Conservation (phyloP, 2,329 filamentous ascomycete species). For the Colletotrichum kahawae region DNA sequence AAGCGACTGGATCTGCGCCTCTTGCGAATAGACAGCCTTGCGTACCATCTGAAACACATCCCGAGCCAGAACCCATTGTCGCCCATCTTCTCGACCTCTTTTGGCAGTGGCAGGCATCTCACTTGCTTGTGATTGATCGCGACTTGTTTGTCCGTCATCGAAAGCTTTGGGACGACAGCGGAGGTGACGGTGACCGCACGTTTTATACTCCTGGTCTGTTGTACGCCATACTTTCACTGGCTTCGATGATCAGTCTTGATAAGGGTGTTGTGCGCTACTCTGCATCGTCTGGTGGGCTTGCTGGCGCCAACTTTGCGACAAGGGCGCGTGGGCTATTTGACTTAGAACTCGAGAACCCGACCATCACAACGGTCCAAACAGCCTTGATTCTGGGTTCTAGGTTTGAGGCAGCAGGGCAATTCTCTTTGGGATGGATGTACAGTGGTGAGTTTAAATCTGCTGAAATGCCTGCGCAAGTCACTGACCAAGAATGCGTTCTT, state of each 20-base stretch:
- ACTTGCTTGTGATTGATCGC: conserved; percentile 1
- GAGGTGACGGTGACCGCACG: not conserved
- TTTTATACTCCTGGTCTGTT: not conserved
- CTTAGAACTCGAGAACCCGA: not conserved
- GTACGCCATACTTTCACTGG: conserved; percentile 3
- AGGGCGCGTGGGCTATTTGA: not conserved
- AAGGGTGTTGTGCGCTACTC: conserved; percentile 13
- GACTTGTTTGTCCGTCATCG: not conserved
- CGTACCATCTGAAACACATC: not conserved
- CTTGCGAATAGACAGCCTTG: not conserved
- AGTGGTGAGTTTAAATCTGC: conserved; percentile 2
- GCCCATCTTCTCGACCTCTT: conserved; percentile 9
- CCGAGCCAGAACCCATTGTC: conserved; percentile 18
- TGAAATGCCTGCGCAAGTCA: not conserved
- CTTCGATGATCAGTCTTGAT: conserved; percentile 15
- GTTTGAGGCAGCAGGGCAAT: not conserved
- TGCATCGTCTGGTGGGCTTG: not conserved
- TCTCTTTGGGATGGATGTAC: conserved; percentile 4
- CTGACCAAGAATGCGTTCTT: not conserved
- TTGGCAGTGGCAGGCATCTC: conserved; percentile 10
- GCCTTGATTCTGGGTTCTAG: not conserved
- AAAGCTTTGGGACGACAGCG: conserved; percentile 3
- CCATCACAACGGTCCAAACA: not conserved
- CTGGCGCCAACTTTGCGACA: conserved; percentile 4
- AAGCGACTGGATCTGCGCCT: rapidly evolving